Evolutionary conservation across 331 rosid genomes (phyloP).

Genomic region (Arachis monticola): DNA sequence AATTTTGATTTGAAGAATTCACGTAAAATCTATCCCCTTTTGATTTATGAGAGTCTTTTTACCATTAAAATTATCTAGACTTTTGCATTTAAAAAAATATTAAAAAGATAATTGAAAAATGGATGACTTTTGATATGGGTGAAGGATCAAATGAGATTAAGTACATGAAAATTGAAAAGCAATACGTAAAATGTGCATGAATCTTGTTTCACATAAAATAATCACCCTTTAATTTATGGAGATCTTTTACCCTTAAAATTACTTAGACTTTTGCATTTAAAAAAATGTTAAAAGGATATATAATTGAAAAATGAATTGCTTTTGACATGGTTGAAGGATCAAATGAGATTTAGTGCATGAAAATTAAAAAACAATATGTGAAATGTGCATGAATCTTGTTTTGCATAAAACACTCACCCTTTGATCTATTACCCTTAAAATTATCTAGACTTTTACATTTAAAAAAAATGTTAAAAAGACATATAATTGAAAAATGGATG

Average conservation of each 20-base stretch:
- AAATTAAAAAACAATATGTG: slow-evolving; percentile 30
- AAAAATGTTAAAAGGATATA: no score
- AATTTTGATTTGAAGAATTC: slow-evolving; percentile 40
- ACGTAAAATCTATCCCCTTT: not conserved
- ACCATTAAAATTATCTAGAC: no score
- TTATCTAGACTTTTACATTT: no score
- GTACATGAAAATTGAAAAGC: not conserved
- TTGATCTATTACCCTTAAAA: no score
- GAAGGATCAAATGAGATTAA: not conserved
- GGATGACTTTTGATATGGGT: not conserved
- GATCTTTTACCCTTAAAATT: no score
- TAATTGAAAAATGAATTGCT: not conserved
- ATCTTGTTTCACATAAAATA: slow-evolving; percentile 41
- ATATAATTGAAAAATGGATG: not conserved
- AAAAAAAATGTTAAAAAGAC: no score
- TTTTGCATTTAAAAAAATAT: no score
- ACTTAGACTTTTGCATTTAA: no score
- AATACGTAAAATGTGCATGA: slow-evolving; percentile 57
- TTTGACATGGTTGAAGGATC: not conserved
- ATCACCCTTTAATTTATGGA: slow-evolving; percentile 11
- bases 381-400: slow-evolving; percentile 59
- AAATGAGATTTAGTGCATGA: not conserved
- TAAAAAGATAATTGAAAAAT: no score
- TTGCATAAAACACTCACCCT: slow-evolving; percentile 37
- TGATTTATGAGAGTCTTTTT: no score